Conservation (phyloP, 805 yeast genomes). For the Candida andamanensis region DNA sequence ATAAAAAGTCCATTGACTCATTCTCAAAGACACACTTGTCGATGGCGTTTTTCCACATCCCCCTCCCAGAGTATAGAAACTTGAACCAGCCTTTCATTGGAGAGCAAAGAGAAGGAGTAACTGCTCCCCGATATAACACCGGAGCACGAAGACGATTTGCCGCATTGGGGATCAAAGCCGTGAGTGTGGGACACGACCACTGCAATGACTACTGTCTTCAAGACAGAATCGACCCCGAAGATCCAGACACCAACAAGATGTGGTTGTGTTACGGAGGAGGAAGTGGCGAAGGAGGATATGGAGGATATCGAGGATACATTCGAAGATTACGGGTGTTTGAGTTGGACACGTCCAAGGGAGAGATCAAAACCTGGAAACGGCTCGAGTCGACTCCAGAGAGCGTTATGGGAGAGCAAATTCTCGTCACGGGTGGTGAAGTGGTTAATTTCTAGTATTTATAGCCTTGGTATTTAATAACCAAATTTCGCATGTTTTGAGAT, state of each 20-base stretch:
- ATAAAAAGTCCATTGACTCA: slow-evolving; percentile 22
- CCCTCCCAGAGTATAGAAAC: slow-evolving; percentile 77
- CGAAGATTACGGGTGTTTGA: slow-evolving; percentile 74
- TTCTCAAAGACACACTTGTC: slow-evolving; percentile 48
- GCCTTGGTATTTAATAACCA: not conserved
- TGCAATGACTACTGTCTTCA: slow-evolving; percentile 84
- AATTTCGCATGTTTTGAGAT: too few relatives aligned
- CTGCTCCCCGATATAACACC: slow-evolving; percentile 71
- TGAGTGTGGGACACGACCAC: slow-evolving; percentile 92
- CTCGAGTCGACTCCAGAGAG: slow-evolving; percentile 43
- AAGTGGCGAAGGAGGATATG: slow-evolving; percentile 91
- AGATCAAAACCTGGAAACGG: slow-evolving; percentile 69
- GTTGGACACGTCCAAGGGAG: slow-evolving; percentile 45
- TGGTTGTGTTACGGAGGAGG: slow-evolving; percentile 93
- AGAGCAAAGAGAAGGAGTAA: slow-evolving; percentile 59
- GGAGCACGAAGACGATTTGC: slow-evolving; percentile 58
- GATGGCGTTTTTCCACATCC: slow-evolving; percentile 94
- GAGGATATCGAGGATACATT: slow-evolving; percentile 86
- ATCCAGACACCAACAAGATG: slow-evolving; percentile 22
- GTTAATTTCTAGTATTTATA: slow-evolving; percentile 12
- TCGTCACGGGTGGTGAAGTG: slow-evolving; percentile 45
- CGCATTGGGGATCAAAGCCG: slow-evolving; percentile 66
- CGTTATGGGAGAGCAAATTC: slow-evolving; percentile 45
- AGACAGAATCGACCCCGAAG: slow-evolving; percentile 29
- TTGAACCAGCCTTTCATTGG: slow-evolving; percentile 52